A percentile compares a stretch with the other conserved stretches of the same genome.
Evolutionary conservation across 495 filamentous ascomycete genomes (phyloP).

Genomic region (Lophiotrema nucula): DNA sequence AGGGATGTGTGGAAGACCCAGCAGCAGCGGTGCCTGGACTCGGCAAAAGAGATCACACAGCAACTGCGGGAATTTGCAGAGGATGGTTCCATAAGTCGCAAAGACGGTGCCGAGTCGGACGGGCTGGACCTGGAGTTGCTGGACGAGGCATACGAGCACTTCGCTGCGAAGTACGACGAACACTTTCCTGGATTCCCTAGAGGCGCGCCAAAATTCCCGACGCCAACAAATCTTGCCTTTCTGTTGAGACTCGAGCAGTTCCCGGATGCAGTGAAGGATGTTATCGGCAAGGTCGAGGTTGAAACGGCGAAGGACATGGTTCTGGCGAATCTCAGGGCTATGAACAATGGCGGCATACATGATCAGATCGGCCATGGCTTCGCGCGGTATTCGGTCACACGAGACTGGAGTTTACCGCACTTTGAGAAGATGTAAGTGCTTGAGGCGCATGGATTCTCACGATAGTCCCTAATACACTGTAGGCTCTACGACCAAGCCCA

Average conservation of each 20-base stretch:
- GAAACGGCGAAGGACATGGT: constrained; percentile 77
- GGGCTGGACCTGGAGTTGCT: constrained; percentile 84
- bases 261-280: constrained; percentile 69
- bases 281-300: constrained; percentile 82
- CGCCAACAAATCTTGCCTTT: constrained; percentile 79
- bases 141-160: constrained; percentile 84
- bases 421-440: constrained; percentile 93
- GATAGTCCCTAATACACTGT: constrained; percentile 6
- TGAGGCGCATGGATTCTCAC: too few relatives aligned
- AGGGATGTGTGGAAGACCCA: constrained; percentile 80
- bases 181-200: constrained; percentile 74
- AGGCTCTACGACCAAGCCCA: constrained; percentile 87
- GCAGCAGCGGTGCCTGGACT: constrained; percentile 72
- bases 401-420: constrained; percentile 88
- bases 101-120: constrained; percentile 48
- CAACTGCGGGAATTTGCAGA: constrained; percentile 83
- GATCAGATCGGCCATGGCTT: constrained; percentile 94
- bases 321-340: constrained; percentile 72
- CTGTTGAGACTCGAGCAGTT: constrained; percentile 74
- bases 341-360: constrained; percentile 82
- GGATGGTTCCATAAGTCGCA: constrained; percentile 69
- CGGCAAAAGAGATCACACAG: constrained; percentile 75
- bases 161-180: constrained; percentile 73
- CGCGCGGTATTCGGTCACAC: constrained; percentile 83
- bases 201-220: constrained; percentile 83